These are phyloP conservation scores for Nannochloris sp. DNA, from an alignment of 139 green algal genomes.

Conservation along the genomic window DNA sequence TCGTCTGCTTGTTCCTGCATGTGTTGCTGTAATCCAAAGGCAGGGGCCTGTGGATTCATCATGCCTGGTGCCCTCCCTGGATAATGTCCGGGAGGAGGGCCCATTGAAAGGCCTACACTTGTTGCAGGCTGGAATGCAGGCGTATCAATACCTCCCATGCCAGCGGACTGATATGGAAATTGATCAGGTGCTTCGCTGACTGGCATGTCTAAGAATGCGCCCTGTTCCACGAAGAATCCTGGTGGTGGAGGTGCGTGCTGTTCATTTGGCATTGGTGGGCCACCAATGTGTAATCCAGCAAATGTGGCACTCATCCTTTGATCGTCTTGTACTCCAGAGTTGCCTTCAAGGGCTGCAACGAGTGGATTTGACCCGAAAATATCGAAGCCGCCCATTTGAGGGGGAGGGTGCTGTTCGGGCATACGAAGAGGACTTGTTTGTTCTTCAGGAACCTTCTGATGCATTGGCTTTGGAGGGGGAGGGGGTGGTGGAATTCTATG, in stretches of 20 bases:
- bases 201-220: neutral
- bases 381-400: neutral
- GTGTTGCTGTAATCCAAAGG: neutral
- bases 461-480: conserved; percentile 1
- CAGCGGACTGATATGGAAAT: neutral
- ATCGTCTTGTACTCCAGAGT: neutral
- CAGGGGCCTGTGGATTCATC: neutral
- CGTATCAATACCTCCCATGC: neutral
- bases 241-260: neutral
- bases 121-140: neutral
- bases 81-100: neutral
- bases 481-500: neutral
- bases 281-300: neutral
- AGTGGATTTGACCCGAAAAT: neutral
- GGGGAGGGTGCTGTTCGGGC: neutral
- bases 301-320: neutral
- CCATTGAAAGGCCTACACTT: neutral
- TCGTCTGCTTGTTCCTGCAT: conserved; percentile 8
- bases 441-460: neutral
- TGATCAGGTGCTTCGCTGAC: neutral
- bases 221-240: neutral
- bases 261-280: neutral
- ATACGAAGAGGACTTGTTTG: no score
- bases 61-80: neutral
- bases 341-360: neutral